These are phyloP conservation scores for Backusella sp. DNA, from an alignment of 192 early-diverging fungal genomes.

Conservation along the genomic window DNA sequence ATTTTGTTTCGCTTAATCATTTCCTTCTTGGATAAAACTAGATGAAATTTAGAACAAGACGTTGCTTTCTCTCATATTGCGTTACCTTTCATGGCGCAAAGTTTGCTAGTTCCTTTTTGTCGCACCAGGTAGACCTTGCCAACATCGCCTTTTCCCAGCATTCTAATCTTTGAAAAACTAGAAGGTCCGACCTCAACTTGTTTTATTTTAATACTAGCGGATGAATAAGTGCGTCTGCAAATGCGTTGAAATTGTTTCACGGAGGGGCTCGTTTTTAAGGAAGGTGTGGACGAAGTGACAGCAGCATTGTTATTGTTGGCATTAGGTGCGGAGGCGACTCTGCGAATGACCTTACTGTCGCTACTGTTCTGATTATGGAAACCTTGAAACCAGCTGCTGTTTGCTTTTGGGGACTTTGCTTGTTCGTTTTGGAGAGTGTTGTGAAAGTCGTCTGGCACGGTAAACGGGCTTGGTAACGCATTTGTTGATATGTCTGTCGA, in stretches of 20 bases:
- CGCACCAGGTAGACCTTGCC: conserved; percentile 95
- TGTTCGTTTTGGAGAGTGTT: background rate
- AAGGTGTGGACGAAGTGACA: background rate
- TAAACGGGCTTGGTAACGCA: background rate
- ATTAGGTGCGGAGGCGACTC: conserved; percentile 54
- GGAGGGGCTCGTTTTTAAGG: background rate
- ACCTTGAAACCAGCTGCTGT: conserved; percentile 16
- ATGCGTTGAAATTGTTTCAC: conserved; percentile 17
- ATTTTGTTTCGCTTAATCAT: conserved; percentile 99
- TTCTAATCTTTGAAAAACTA: conserved; percentile 83
- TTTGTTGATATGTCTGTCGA: background rate
- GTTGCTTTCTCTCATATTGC: background rate
- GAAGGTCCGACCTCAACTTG: conserved; percentile 82
- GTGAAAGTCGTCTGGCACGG: conserved; percentile 12
- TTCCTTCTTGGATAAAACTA: conserved; percentile 81
- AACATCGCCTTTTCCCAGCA: conserved; percentile 97
- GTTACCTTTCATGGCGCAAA: conserved; percentile 97
- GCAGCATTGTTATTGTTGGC: conserved; percentile 30
- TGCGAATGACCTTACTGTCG: conserved; percentile 36
- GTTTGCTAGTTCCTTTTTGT: conserved; percentile 73
- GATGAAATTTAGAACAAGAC: background rate
- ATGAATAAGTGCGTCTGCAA: conserved; percentile 78
- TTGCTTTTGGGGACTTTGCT: conserved; percentile 5
- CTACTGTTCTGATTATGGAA: conserved; percentile 2
- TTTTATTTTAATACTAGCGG: conserved; percentile 78